Evolutionary conservation across 371 early-diverging fungal genomes (phyloP), one percentile per base, ranked within the genome.

Genomic region (Mucor plumbeus): DNA sequence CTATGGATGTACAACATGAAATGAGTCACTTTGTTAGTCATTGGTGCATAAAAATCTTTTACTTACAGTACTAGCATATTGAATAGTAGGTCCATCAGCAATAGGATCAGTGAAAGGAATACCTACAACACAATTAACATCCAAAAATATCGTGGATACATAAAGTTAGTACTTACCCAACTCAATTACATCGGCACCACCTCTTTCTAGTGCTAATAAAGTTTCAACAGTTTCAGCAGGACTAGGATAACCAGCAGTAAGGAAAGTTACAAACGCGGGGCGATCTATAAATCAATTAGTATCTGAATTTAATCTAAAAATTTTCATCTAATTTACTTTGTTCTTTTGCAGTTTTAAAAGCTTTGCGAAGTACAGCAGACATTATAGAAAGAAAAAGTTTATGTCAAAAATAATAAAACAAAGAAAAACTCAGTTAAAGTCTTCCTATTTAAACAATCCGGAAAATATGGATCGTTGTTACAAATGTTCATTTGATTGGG

Each of bases 51-150:
- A 39, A 34, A 21, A 53, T 53, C 26, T 21, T 13, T 19, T 50
- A 73, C 88, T 65, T 87, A 93, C 95, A 64, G 89, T 87, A 69
- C 85, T 92, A 39, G 97, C 90, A 55, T 91, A 92, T 80, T 98
- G 97, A 82, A 99, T 98, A 10, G 94, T 94, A 17, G 95, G 96
- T 5, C 99, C 99, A 74, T 99, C 99, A 11, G 97, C 99, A 48
- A 97, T 85, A 33, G 99, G 98, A 77, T 99, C 99, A 26, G 98
- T 96, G 82, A 99, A 99, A 43, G 99, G 99, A 33, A 99, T 91
- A 62, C 92, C 92, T 91, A 58, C 15, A 35, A 26, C 19, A 21
- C 57, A 56, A 56, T 56, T 15, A 56, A 21, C 8, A 13, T 21
- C 7, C 14, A 21, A 21, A 7, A 56, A 60, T 8, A 60, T 13